Evolutionary conservation across 495 filamentous ascomycete species (phyloP), one percentile per base, ranked within the genome.

Genomic region (Bombardia bombarda): DNA sequence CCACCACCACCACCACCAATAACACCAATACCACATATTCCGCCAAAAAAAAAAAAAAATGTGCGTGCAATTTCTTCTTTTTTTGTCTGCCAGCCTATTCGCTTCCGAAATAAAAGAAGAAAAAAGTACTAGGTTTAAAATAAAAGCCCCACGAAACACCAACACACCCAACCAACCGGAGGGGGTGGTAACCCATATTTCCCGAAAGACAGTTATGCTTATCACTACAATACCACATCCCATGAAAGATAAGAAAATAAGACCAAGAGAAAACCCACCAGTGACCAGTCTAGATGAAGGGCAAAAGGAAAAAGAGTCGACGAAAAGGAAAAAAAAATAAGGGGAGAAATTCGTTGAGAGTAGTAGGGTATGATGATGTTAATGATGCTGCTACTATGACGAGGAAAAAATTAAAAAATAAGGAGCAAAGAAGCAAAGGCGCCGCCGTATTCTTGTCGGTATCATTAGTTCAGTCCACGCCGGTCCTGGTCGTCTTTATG

Each of bases 401-500:
- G n/a, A 42, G 20, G 28, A 17, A 9, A 18, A 24, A 18, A 19
- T 35, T 9, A 46, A 38, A 35, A 49, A 49, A 32, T 39, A 36
- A 40, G 2, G 41, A 42, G 13, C 24, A 21, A 21, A 50, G 35
- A 46, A 47, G 42, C 25, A 46, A 30, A 52, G 45, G 24, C 35
- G 42, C 44, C 38, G 22, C 45, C 45, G 32, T 37, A 32, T 21
- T 40, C 20, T 50, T 36, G 26, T 34, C 36, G 37, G 43, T 37
- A 46, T 52, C 38, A 55, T 58, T 55, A 57, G 46, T 49, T 22
- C 41, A 52, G 28, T 45, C 35, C 52, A 44, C 40, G 49, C 46
- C 52, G 43, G 57, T 44, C 55, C 49, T 41, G 50, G 47, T 47
- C 55, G 42, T 48, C 40, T 57, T 52, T 55, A 61, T 47, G 47